Evolutionary conservation across 768 basidiomycete species (phyloP).

Genomic region (Gymnopilus dilepis): DNA sequence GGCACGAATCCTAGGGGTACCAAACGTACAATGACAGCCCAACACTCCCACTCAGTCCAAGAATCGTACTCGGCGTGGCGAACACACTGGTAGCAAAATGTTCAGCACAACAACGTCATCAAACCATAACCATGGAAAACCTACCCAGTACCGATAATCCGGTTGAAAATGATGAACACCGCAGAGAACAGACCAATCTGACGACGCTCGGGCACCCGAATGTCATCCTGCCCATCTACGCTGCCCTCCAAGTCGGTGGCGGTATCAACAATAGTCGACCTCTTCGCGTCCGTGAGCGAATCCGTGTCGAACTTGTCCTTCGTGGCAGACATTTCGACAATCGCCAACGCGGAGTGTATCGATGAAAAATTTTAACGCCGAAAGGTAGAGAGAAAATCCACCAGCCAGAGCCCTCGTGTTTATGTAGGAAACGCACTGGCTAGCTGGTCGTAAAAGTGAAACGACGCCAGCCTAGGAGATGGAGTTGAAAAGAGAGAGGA

Average conservation of each 20-base stretch:
- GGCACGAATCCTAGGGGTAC: too few relatives aligned
- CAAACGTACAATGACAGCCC: conserved; percentile 42
- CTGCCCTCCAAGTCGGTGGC: background rate
- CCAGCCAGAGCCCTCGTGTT: background rate
- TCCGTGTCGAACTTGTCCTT: background rate
- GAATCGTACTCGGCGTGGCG: conserved; percentile 46
- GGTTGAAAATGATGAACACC: conserved; percentile 48
- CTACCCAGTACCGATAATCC: conserved; percentile 49
- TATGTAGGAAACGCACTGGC: conserved; percentile 5
- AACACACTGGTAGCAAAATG: conserved; percentile 34
- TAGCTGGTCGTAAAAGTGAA: conserved; percentile 7
- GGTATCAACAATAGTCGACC: background rate
- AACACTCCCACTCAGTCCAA: conserved; percentile 44
- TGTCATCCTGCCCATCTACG: background rate
- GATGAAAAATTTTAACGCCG: background rate
- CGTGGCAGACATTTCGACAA: background rate
- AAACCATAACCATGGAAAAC: conserved; percentile 14
- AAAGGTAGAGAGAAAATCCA: background rate
- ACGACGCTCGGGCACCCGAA: conserved; percentile 9
- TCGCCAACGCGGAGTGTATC: background rate
- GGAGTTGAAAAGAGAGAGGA: background rate
- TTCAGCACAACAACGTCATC: background rate
- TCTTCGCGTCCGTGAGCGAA: background rate
- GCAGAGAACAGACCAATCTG: conserved; percentile 36
- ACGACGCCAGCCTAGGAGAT: background rate